A percentile compares a stretch with the other conserved stretches of the same genome.
These are phyloP conservation scores for Cladosporium phlei DNA, from an alignment of 2,329 filamentous ascomycete species.

Conservation along the genomic window DNA sequence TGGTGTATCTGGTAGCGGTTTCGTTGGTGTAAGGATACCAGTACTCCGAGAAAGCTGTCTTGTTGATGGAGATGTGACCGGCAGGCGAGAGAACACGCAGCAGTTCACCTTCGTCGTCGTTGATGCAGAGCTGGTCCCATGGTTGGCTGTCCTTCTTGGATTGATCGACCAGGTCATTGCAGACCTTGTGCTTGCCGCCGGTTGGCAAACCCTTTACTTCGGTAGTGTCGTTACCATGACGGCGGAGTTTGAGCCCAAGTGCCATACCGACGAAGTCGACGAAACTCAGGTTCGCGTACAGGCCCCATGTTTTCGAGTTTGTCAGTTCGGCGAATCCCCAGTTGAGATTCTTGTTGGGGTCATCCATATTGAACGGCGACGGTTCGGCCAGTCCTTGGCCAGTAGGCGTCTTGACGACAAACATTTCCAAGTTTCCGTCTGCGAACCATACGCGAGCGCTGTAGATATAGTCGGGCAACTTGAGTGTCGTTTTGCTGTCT, in stretches of 20 bases:
- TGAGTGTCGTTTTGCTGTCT: slow-evolving; percentile 35
- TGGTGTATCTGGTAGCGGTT: slow-evolving; percentile 46
- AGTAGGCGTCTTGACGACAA: slow-evolving; percentile 21
- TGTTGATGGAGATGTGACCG: slow-evolving; percentile 43
- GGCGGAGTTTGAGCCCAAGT: slow-evolving; percentile 47
- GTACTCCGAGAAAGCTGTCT: slow-evolving; percentile 46
- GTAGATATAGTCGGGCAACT: slow-evolving; percentile 36
- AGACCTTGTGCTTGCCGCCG: slow-evolving; percentile 51
- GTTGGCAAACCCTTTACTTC: slow-evolving; percentile 31
- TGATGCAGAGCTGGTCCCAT: slow-evolving; percentile 57
- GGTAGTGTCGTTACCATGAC: slow-evolving; percentile 56
- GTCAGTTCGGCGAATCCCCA: slow-evolving; percentile 44
- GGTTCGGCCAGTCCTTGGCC: slow-evolving; percentile 46
- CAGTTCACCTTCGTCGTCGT: slow-evolving; percentile 27
- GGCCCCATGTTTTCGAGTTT: slow-evolving; percentile 35
- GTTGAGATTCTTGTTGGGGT: slow-evolving; percentile 38
- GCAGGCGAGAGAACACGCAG: slow-evolving; percentile 43
- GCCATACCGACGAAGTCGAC: slow-evolving; percentile 35
- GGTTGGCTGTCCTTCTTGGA: slow-evolving; percentile 48
- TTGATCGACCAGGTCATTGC: slow-evolving; percentile 50
- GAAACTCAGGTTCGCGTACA: slow-evolving; percentile 35
- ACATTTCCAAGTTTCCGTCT: slow-evolving; percentile 33
- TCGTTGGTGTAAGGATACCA: slow-evolving; percentile 47
- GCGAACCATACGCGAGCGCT: slow-evolving; percentile 45
- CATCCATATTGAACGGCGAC: slow-evolving; percentile 36